Evolutionary conservation across 1,139 yeast genomes (phyloP).

Genomic region (Debaryomyces fabryi): DNA sequence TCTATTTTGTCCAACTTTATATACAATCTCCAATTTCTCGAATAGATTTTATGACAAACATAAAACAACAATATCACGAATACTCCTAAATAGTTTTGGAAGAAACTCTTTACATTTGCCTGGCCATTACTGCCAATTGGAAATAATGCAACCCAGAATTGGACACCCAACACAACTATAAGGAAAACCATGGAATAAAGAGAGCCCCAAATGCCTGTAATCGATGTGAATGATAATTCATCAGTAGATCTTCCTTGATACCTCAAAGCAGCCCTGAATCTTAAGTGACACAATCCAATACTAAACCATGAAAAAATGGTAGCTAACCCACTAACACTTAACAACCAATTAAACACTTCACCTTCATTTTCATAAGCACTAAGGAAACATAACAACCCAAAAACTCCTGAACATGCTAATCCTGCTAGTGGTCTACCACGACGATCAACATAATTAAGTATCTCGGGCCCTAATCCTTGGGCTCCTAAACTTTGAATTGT

Average conservation of each 20-base stretch:
- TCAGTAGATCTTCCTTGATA: constrained; percentile 30
- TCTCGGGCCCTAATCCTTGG: constrained; percentile 44
- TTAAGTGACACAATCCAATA: constrained; percentile 39
- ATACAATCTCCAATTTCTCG: constrained; percentile 37
- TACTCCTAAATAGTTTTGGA: constrained; percentile 41
- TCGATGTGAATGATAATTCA: constrained; percentile 32
- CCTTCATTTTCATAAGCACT: constrained; percentile 41
- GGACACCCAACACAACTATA: constrained; percentile 34
- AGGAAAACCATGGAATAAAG: constrained; percentile 35
- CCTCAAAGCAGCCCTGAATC: constrained; percentile 42
- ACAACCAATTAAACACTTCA: constrained; percentile 44
- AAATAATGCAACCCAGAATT: constrained; percentile 43
- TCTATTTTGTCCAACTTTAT: constrained; percentile 33
- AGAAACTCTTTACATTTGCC: constrained; percentile 35
- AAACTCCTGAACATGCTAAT: constrained; percentile 31
- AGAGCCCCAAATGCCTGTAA: constrained; percentile 38
- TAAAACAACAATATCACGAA: constrained; percentile 37
- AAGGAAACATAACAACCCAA: constrained; percentile 44
- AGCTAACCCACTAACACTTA: constrained; percentile 44
- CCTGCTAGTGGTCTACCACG: constrained; percentile 48
- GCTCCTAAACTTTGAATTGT: constrained; percentile 44
- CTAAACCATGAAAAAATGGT: constrained; percentile 47
- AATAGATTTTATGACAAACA: constrained; percentile 34
- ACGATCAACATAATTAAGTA: constrained; percentile 40
- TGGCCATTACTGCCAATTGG: constrained; percentile 31